phyloP scores from a whole-genome alignment of 805 yeast genomes.

The Metschnikowia reukaufii region DNA sequence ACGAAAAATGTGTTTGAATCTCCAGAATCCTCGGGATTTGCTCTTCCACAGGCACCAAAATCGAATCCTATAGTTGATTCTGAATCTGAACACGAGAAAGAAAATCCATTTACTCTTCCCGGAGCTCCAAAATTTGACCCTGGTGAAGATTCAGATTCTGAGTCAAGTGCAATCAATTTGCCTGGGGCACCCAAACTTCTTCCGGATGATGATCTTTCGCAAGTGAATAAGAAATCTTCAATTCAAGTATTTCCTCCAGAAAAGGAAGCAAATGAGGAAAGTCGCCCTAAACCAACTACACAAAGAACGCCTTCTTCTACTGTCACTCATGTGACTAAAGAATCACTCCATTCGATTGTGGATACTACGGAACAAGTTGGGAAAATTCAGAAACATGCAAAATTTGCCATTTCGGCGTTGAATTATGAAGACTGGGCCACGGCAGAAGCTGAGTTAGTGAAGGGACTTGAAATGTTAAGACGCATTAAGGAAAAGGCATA shows the following conservation, averaged over 20 bases:
- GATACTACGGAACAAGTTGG: conserved; percentile 55
- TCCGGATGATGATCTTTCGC: conserved; percentile 39
- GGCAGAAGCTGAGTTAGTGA: conserved; percentile 58
- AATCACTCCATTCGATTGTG: conserved; percentile 50
- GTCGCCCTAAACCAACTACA: background rate
- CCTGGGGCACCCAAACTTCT: conserved; percentile 46
- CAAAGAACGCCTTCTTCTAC: conserved; percentile 1
- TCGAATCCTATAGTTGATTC: background rate
- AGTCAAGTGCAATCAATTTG: conserved; percentile 25
- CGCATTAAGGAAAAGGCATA: conserved; percentile 2
- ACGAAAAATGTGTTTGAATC: background rate
- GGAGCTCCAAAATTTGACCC: conserved; percentile 40
- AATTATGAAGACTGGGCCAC: conserved; percentile 73
- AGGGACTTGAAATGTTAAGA: conserved; percentile 50
- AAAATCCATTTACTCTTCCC: conserved; percentile 26
- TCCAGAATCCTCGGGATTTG: no score
- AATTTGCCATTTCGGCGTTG: conserved; percentile 75
- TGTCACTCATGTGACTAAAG: conserved; percentile 24
- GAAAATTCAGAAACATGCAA: conserved; percentile 66
- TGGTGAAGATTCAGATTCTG: conserved; percentile 21
- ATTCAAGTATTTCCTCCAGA: conserved; percentile 37
- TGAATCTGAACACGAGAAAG: background rate
- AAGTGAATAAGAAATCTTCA: conserved; percentile 38
- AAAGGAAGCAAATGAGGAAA: background rate
- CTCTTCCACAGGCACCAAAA: background rate